phyloP scores from a whole-genome alignment of 2,329 filamentous ascomycete species.

The Beauveria sp. region DNA sequence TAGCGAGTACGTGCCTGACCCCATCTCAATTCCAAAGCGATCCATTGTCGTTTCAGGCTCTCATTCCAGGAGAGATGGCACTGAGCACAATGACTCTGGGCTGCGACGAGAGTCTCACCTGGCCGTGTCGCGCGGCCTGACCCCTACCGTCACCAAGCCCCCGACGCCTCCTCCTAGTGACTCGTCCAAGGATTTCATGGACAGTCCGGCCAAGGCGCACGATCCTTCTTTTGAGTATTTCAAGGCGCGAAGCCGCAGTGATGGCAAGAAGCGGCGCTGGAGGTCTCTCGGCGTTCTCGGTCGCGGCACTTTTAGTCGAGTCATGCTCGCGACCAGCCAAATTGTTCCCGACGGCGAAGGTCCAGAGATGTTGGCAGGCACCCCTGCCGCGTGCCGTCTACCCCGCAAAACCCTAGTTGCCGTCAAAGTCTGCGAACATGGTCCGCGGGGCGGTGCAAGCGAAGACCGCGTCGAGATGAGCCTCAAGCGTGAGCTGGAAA shows the following conservation, averaged over 20 bases:
- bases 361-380: slow-evolving; percentile 26
- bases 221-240: slow-evolving; percentile 53
- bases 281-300: slow-evolving; percentile 73
- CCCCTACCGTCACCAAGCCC: slow-evolving; percentile 48
- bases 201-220: slow-evolving; percentile 34
- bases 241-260: slow-evolving; percentile 57
- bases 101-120: slow-evolving; percentile 73
- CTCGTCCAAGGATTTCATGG: slow-evolving; percentile 43
- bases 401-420: slow-evolving; percentile 79
- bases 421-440: slow-evolving; percentile 92
- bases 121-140: slow-evolving; percentile 68
- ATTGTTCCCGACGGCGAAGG: slow-evolving; percentile 43
- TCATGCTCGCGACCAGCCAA: slow-evolving; percentile 83
- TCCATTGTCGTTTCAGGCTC: slow-evolving; percentile 66
- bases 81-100: slow-evolving; percentile 36
- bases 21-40: slow-evolving; percentile 59
- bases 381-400: slow-evolving; percentile 24
- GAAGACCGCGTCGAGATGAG: slow-evolving; percentile 91
- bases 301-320: slow-evolving; percentile 91
- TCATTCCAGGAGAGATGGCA: slow-evolving; percentile 33
- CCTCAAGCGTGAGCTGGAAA: slow-evolving; percentile 88
- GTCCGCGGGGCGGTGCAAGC: slow-evolving; percentile 84
- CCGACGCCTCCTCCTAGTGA: slow-evolving; percentile 81
- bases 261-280: slow-evolving; percentile 68
- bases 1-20: slow-evolving; percentile 79